Percentiles rank a stretch among this genome's conserved stretches.
These are phyloP conservation scores for Kodamaea laetipori DNA, from an alignment of 805 yeast genomes.

Conservation along the genomic window DNA sequence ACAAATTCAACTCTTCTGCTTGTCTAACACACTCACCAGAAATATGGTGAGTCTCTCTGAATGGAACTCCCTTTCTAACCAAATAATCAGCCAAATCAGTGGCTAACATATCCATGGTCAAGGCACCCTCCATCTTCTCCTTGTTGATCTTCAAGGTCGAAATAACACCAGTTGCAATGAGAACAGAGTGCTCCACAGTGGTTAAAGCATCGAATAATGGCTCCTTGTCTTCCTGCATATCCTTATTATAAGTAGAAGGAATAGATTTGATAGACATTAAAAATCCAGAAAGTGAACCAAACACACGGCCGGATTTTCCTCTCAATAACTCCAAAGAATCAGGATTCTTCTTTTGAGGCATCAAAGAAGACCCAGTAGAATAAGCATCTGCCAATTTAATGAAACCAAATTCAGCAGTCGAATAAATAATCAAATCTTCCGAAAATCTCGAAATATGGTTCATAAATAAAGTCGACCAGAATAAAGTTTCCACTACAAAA, in stretches of 20 bases:
- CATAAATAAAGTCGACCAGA: slow-evolving; percentile 94
- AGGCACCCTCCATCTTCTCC: slow-evolving; percentile 78
- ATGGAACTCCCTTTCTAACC: slow-evolving; percentile 97
- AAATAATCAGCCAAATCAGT: slow-evolving; percentile 97
- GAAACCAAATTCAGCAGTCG: slow-evolving; percentile 97
- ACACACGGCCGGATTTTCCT: slow-evolving; percentile 96
- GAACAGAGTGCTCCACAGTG: slow-evolving; percentile 90
- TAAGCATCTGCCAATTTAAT: slow-evolving; percentile 93
- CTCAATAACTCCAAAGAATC: slow-evolving; percentile 93
- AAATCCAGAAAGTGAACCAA: slow-evolving; percentile 93
- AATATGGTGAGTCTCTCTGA: slow-evolving; percentile 98
- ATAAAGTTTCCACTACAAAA: slow-evolving; percentile 91
- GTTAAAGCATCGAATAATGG: slow-evolving; percentile 90
- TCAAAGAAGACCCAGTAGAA: slow-evolving; percentile 95
- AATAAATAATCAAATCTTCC: slow-evolving; percentile 93
- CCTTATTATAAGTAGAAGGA: slow-evolving; percentile 97
- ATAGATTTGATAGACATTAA: slow-evolving; percentile 96
- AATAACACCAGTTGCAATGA: slow-evolving; percentile 94
- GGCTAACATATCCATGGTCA: slow-evolving; percentile 99
- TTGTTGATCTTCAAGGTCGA: slow-evolving; percentile 78
- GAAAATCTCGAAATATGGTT: slow-evolving; percentile 93
- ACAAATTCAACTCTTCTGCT: slow-evolving; percentile 75
- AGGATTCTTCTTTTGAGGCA: slow-evolving; percentile 99
- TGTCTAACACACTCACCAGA: slow-evolving; percentile 95
- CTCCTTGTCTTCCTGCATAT: slow-evolving; percentile 98